Base-by-base conservation (phyloP, 192 early-diverging fungal species). In the Coemansia sp. region DNA sequence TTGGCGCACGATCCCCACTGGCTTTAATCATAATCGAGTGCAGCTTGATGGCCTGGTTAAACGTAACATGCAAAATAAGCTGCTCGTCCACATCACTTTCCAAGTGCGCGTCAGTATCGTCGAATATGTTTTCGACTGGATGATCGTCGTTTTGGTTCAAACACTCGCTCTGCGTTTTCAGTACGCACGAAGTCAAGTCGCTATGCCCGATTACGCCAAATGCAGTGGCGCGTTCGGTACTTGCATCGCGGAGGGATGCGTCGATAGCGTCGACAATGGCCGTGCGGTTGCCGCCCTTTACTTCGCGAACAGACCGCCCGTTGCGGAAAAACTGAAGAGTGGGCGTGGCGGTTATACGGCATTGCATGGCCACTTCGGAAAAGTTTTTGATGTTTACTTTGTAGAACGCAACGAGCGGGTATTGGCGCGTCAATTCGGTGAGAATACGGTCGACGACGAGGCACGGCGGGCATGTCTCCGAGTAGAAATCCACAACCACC, bases 61-160 rank as follows among this genome's bases (percentile, higher is more conserved):
- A 98, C 20, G 90, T 85, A 53, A 98, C 75, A 23, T 85, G 84
- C 34, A 96, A 84, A 38, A 98, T 88, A 46, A 98, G 75, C 65
- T 98, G 96, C 83, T 96, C 96, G 72, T 98, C 96, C 1, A 93
- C 92, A 81, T 98, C 96, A 75, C 88, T 91, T 71, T 98, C 91
- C 50, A 98, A 69, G 49, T 78, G 87, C 2, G 84, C 73, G 10
- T 85, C 87, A 56, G 87, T 87, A 34, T 85, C 83, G 14, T 86
- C 85, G 66, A 96, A 91, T 15, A 92, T 83, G 62, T 91, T 94
- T 6, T 82, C 74, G 58, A 95, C 82, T 14, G 85, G 84, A 62
- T 93, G 87, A 34, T 87, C 85, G 65, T 86, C 87, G 60, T 86
- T 84, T 64, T 94, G 88, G 87, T 98, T 98, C 65, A 96, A 79